These are phyloP conservation scores for Mortierella sp. DNA, from an alignment of 371 early-diverging fungal genomes.

Conservation along the genomic window DNA sequence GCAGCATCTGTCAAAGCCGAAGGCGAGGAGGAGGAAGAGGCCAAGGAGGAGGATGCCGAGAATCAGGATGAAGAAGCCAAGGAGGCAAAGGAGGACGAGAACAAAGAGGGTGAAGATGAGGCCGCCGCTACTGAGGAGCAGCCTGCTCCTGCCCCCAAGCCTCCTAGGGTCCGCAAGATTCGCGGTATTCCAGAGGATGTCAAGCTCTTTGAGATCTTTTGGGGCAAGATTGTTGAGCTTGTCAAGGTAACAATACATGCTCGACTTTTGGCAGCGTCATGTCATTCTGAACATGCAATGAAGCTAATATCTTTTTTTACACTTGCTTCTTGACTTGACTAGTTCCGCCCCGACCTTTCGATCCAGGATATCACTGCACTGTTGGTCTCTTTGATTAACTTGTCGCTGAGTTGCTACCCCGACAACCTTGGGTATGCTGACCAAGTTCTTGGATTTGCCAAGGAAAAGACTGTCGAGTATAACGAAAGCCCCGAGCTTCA, in stretches of 20 bases:
- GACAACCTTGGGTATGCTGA: conserved; percentile 88
- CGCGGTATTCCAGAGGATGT: conserved; percentile 89
- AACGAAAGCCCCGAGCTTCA: conserved; percentile 69
- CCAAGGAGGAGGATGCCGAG: conserved; percentile 52
- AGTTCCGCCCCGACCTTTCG: conserved; percentile 92
- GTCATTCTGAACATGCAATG: background rate
- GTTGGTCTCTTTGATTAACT: conserved; percentile 85
- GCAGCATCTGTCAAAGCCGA: conserved; percentile 47
- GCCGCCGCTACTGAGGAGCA: conserved; percentile 51
- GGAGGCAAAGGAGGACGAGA: conserved; percentile 40
- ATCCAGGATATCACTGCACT: conserved; percentile 92
- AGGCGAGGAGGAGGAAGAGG: conserved; percentile 34
- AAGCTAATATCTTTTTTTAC: background rate
- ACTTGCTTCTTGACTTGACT: conserved; percentile 3
- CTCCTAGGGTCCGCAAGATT: conserved; percentile 56
- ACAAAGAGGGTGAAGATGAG: conserved; percentile 45
- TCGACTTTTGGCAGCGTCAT: background rate
- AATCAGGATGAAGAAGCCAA: conserved; percentile 30
- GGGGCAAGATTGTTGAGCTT: conserved; percentile 92
- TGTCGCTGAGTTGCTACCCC: conserved; percentile 95
- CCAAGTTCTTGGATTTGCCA: conserved; percentile 88
- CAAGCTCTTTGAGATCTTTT: conserved; percentile 93
- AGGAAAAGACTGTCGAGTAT: conserved; percentile 71
- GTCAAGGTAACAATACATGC: conserved; percentile 72
- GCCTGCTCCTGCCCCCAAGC: conserved; percentile 39